These are phyloP conservation scores for Cubamyces sp. DNA, from an alignment of 768 basidiomycete species.

Conservation along the genomic window DNA sequence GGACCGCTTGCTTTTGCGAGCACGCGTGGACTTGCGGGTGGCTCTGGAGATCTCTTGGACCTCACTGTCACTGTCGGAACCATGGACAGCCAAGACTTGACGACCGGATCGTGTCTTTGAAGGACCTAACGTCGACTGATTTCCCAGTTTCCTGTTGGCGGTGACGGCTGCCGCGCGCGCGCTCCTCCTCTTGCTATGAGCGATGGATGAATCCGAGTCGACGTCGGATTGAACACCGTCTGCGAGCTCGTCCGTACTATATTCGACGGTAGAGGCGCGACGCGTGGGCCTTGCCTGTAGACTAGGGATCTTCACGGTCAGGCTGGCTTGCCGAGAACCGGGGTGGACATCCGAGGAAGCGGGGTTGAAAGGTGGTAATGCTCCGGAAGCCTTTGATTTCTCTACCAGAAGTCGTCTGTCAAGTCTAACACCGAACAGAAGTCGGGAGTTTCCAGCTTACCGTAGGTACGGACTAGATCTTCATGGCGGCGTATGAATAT, in stretches of 20 bases:
- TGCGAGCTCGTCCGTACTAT: slow-evolving; percentile 24
- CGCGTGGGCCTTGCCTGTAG: slow-evolving; percentile 29
- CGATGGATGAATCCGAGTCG: slow-evolving; percentile 22
- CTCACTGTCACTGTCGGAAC: slow-evolving; percentile 44
- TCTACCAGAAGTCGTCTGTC: slow-evolving; percentile 41
- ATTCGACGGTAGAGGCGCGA: slow-evolving; percentile 32
- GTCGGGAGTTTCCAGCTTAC: slow-evolving; percentile 41
- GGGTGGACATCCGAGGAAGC: slow-evolving; percentile 61
- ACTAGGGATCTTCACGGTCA: slow-evolving; percentile 35
- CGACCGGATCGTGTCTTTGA: slow-evolving; percentile 55
- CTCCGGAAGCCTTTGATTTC: slow-evolving; percentile 45
- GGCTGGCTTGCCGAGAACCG: slow-evolving; percentile 53
- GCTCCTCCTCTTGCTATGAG: slow-evolving; percentile 12
- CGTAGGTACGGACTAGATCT: slow-evolving; percentile 57
- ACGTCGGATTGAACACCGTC: slow-evolving; percentile 22
- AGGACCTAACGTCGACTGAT: slow-evolving; percentile 68
- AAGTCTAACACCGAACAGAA: not conserved
- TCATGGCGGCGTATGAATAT: slow-evolving; percentile 43
- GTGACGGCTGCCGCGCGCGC: slow-evolving; percentile 21
- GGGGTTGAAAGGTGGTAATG: slow-evolving; percentile 62
- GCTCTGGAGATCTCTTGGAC: slow-evolving; percentile 31
- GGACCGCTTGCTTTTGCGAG: slow-evolving; percentile 27
- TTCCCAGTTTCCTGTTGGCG: slow-evolving; percentile 26
- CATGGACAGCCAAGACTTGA: slow-evolving; percentile 33
- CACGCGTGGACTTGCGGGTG: slow-evolving; percentile 54